Percentiles rank a stretch among this genome's conserved stretches.
These are phyloP conservation scores for Alliaria petiolata DNA, from an alignment of 345 rosid species.

Conservation along the genomic window DNA sequence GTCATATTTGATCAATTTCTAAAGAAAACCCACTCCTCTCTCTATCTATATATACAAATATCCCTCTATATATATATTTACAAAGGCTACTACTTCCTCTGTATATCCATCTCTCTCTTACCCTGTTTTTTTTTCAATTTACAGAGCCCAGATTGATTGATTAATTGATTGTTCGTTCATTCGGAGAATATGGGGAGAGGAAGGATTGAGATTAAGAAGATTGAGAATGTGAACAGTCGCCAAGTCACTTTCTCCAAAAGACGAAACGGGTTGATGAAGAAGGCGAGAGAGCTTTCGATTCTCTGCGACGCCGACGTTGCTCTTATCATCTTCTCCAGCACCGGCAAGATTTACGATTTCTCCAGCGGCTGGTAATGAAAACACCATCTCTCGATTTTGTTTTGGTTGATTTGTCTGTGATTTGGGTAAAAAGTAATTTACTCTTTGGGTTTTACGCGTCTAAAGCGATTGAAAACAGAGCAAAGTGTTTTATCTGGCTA, in stretches of 20 bases:
- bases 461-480: slow-evolving; percentile 17
- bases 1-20: neutral
- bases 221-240: slow-evolving; percentile 93
- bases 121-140: neutral
- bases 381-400: no score
- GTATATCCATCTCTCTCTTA: neutral
- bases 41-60: neutral
- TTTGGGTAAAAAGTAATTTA: neutral
- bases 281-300: slow-evolving; percentile 79
- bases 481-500: neutral
- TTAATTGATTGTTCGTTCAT: neutral
- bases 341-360: slow-evolving; percentile 82
- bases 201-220: slow-evolving; percentile 86
- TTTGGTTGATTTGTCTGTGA: no score
- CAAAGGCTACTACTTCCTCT: slow-evolving; percentile 7
- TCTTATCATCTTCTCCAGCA: slow-evolving; percentile 79
- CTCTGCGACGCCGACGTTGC: slow-evolving; percentile 94
- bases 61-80: neutral
- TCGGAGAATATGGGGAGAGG: slow-evolving; percentile 69
- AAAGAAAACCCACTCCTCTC: neutral
- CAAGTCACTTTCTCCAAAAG: slow-evolving; percentile 97
- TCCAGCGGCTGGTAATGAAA: slow-evolving; percentile 54
- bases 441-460: neutral
- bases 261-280: slow-evolving; percentile 79
- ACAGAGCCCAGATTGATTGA: slow-evolving; percentile 2